Conservation (phyloP, 805 yeast species). For the Yamadazyma tumulicola region DNA sequence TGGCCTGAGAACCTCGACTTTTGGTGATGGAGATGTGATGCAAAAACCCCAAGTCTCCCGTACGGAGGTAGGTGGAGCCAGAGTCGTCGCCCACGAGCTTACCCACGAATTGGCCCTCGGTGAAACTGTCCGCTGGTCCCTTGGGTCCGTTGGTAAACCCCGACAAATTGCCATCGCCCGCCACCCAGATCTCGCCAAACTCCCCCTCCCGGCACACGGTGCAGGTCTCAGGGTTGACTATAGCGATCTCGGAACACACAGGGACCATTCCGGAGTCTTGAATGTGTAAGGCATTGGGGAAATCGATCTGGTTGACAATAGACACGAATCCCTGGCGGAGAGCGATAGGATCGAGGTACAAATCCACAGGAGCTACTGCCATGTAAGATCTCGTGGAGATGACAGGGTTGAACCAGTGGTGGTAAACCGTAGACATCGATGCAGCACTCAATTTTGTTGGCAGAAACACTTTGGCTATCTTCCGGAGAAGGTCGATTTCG, state of each 20-base stretch:
- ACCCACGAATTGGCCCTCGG: conserved; percentile 54
- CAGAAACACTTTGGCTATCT: conserved; percentile 59
- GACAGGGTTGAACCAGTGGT: conserved; percentile 77
- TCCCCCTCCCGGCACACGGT: conserved; percentile 82
- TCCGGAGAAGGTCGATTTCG: conserved; percentile 52
- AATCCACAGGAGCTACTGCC: conserved; percentile 81
- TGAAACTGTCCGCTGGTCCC: conserved; percentile 50
- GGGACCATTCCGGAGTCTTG: conserved; percentile 98
- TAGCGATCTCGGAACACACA: conserved; percentile 87
- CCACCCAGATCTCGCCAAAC: conserved; percentile 95
- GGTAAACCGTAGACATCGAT: conserved; percentile 73
- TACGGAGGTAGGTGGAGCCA: conserved; percentile 62
- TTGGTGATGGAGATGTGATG: conserved; percentile 60
- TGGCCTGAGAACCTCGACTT: conserved; percentile 20
- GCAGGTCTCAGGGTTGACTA: conserved; percentile 91
- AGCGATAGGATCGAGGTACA: conserved; percentile 84
- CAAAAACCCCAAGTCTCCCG: conserved; percentile 93
- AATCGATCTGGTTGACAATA: conserved; percentile 69
- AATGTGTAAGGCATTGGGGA: conserved; percentile 65
- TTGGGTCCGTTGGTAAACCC: conserved; percentile 56
- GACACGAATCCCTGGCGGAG: conserved; percentile 86
- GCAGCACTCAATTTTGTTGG: conserved; percentile 62
- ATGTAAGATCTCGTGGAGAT: conserved; percentile 82
- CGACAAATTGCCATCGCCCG: conserved; percentile 76
- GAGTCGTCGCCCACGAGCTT: conserved; percentile 62